Evolutionary conservation across 305 asterid species (phyloP).

Genomic region (Vinca major): DNA sequence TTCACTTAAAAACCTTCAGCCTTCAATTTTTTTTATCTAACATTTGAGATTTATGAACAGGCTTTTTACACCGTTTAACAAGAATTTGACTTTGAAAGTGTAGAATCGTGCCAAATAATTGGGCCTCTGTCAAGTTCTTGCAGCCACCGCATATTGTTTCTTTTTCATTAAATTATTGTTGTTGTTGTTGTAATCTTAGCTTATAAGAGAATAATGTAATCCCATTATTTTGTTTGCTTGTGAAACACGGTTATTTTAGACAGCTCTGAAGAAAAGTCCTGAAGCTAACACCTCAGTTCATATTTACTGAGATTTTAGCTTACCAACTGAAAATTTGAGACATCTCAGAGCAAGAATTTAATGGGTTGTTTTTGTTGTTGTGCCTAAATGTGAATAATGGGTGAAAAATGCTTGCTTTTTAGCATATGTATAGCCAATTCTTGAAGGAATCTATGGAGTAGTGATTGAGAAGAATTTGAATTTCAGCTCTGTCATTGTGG

Average conservation of each 20-base stretch:
- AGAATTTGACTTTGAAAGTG: not conserved
- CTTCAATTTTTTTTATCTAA: too few species aligned
- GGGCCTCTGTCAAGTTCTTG: constrained; percentile 11
- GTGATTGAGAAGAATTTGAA: constrained; percentile 6
- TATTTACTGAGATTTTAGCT: not conserved
- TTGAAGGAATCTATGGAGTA: not conserved
- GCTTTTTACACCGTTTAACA: not conserved
- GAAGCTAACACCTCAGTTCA: constrained; percentile 4
- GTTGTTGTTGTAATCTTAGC: not conserved
- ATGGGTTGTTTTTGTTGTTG: not conserved
- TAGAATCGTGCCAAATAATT: constrained; percentile 3
- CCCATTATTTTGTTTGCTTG: not conserved
- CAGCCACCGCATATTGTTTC: constrained; percentile 1
- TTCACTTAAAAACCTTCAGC: too few species aligned
- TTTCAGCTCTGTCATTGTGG: constrained; percentile 19
- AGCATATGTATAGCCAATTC: not conserved
- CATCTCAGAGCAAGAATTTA: constrained; percentile 16
- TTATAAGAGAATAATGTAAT: not conserved
- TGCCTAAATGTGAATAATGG: not conserved
- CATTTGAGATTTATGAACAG: too few species aligned
- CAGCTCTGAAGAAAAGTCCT: not conserved
- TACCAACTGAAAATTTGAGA: not conserved
- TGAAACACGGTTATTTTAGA: constrained; percentile 5
- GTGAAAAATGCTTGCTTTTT: constrained; percentile 1
- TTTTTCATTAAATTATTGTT: not conserved